Base-by-base conservation (phyloP, 2,329 filamentous ascomycete genomes). In the Aureobasidium uvarum region DNA sequence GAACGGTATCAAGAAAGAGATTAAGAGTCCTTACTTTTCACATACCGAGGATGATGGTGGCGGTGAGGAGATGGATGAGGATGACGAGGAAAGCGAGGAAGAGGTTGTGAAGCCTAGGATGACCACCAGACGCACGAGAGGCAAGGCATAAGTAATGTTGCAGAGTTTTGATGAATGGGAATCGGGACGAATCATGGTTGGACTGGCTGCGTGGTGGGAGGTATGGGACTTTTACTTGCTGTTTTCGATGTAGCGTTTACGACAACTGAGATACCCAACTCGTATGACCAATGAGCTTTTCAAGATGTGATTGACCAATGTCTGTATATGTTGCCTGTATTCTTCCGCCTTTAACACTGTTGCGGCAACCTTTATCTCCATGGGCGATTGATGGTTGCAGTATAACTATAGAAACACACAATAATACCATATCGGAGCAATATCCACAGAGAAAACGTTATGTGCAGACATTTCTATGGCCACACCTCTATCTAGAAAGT, bases 111-210 rank as follows among this genome's bases (percentile, higher is more conserved):
- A 70, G 68, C 73, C 73, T 4, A 67, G 71, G 14, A 58, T 66
- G 23, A 74, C 73, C 23, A 75, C 74, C 46, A 70, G 72, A 55
- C 67, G 74, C 54, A 76, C 74, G 1, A 71, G 72, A 45, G 48
- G 60, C 8, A 63, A 31, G 13, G 46, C 7, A 33, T 54, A 28
- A 63, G 25, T 11, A 20, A 23, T 43, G 20, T 31, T 31, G 16
- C 39, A 28, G 31, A 33, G 31, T 33, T 33, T 33, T 33, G 31
- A 36, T 2, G 16, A 36, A 25, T 20, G 48, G 46, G 54, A 7
- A 33, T 10, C 16, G 38, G 38, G 11, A 39, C 38, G 13, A 16
- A 39, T 39, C 13, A 39, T 14, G 36, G 36, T 6, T 39, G 14
- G 39, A 18, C 16, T 18, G 39, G 39, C 18, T 18, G 38, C 16